phyloP scores from a whole-genome alignment of 2,329 filamentous ascomycete genomes.

The Trichoderma brevicompactum region DNA sequence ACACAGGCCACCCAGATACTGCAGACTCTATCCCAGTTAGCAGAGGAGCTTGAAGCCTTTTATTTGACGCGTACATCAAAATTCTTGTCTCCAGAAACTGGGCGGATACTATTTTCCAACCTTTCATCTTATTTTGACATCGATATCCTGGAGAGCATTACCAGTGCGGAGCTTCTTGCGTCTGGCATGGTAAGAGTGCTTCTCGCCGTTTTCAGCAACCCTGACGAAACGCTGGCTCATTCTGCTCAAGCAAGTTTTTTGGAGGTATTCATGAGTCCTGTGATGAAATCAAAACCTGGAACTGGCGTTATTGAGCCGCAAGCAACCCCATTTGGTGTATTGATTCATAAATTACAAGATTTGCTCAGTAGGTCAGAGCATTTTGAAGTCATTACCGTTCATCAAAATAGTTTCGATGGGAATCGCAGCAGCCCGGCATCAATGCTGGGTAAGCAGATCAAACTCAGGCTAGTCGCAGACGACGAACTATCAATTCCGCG shows the following conservation, averaged over 20 bases:
- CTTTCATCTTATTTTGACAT: constrained; percentile 86
- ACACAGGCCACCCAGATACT: constrained; percentile 79
- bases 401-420: constrained; percentile 87
- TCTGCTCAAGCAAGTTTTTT: constrained; percentile 83
- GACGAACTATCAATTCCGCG: constrained; percentile 89
- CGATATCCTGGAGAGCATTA: constrained; percentile 89
- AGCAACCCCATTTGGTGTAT: constrained; percentile 82
- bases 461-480: constrained; percentile 85
- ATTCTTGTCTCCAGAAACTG: constrained; percentile 54
- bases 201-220: constrained; percentile 78
- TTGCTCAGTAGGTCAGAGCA: constrained; percentile 94
- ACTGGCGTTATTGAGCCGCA: constrained; percentile 70
- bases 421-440: constrained; percentile 89
- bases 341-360: constrained; percentile 94
- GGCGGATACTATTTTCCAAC: constrained; percentile 70
- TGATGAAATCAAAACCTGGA: constrained; percentile 66
- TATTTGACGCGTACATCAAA: constrained; percentile 63
- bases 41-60: constrained; percentile 70
- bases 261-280: constrained; percentile 86
- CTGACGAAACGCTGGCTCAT: constrained; percentile 62
- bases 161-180: constrained; percentile 89
- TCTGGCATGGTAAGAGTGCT: constrained; percentile 87
- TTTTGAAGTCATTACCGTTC: constrained; percentile 95
- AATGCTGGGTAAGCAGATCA: constrained; percentile 95
- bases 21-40: constrained; percentile 70